These are phyloP conservation scores for Elongisporangium senticosum DNA, from an alignment of 352 stramenopile species.

Conservation along the genomic window DNA sequence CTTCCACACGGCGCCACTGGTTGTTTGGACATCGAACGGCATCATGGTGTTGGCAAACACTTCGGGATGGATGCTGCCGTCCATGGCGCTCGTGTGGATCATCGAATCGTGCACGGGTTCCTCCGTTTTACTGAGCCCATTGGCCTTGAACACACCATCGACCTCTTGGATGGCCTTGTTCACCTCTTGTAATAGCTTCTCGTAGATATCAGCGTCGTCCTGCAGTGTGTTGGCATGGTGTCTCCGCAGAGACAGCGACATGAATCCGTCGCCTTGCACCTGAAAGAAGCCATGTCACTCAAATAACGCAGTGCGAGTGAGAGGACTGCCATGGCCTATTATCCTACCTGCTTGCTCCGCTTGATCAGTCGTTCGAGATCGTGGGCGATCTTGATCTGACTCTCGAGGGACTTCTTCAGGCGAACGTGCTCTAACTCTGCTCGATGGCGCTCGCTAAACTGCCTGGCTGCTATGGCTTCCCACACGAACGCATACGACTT, in stretches of 20 bases:
- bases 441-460: conserved; percentile 27
- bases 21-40: conserved; percentile 22
- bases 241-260: conserved; percentile 9
- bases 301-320: neutral
- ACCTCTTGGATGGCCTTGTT: conserved; percentile 22
- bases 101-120: conserved; percentile 15
- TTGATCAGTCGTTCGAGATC: conserved; percentile 30
- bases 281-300: neutral
- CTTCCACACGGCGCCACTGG: conserved; percentile 31
- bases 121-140: conserved; percentile 18
- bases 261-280: conserved; percentile 21
- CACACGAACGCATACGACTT: conserved; percentile 13
- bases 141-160: conserved; percentile 19
- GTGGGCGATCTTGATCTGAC: conserved; percentile 14
- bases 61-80: conserved; percentile 25
- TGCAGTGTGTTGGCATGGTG: conserved; percentile 3
- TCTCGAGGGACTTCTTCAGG: conserved; percentile 18
- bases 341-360: conserved; percentile 24
- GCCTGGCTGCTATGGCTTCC: conserved; percentile 33
- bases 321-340: conserved; percentile 1
- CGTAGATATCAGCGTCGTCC: conserved; percentile 19
- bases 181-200: conserved; percentile 20
- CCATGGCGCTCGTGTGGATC: conserved; percentile 20
- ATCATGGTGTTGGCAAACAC: conserved; percentile 29
- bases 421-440: conserved; percentile 19